Conservation (phyloP, 345 rosid genomes). For the Euphorbia peplus region DNA sequence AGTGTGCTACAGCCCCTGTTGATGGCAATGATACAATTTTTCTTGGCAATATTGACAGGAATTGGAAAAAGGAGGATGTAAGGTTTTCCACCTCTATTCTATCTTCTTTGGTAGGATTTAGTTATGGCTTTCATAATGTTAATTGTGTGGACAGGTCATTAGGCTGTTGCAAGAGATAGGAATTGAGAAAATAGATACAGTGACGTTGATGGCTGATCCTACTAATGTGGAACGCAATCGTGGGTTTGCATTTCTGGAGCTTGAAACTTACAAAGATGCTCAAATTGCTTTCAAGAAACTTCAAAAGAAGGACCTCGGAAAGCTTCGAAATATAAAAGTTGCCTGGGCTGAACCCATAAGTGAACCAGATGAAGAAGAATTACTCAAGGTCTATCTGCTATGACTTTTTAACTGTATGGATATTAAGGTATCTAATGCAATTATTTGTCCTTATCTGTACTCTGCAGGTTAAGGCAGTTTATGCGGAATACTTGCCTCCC, state of each 20-base stretch:
- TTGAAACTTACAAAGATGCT: constrained; percentile 34
- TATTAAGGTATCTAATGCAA: not conserved
- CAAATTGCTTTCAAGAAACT: constrained; percentile 31
- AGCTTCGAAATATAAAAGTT: constrained; percentile 25
- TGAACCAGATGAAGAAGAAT: constrained; percentile 36
- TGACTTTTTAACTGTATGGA: not conserved
- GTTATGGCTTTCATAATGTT: constrained; percentile 1
- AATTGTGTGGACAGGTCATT: constrained; percentile 22
- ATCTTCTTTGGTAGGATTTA: not conserved
- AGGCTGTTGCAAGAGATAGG: constrained; percentile 25
- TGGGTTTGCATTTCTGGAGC: constrained; percentile 36
- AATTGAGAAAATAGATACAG: constrained; percentile 31
- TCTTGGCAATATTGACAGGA: constrained; percentile 35
- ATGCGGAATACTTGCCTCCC: constrained; percentile 33
- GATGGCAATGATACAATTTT: constrained; percentile 36
- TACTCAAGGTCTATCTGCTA: constrained; percentile 25
- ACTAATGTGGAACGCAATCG: constrained; percentile 25
- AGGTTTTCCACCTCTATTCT: constrained; percentile 10
- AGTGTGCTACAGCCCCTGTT: constrained; percentile 27
- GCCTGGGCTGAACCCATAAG: constrained; percentile 35
- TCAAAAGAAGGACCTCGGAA: constrained; percentile 22
- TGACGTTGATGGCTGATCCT: constrained; percentile 31
- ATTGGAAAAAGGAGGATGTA: constrained; percentile 34
- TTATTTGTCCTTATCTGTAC: not conserved
- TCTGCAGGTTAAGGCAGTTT: constrained; percentile 32